Evolutionary conservation across 805 yeast species (phyloP).

Genomic region (Myxozyma monticola): DNA sequence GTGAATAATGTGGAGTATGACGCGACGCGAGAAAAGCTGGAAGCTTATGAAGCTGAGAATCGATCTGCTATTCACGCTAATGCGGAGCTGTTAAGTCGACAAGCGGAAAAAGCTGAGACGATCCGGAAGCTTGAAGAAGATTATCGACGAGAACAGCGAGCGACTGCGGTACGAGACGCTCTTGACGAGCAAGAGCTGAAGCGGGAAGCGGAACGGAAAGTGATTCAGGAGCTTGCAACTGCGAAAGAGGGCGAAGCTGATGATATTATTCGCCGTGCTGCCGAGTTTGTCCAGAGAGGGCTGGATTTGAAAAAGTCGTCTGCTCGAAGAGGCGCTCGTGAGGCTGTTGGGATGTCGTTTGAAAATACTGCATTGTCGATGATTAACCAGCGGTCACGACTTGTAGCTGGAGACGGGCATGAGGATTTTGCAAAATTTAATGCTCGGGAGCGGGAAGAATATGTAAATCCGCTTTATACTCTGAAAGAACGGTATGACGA

Average conservation of each 20-base stretch:
- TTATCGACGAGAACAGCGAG: slow-evolving; percentile 44
- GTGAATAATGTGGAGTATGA: slow-evolving; percentile 69
- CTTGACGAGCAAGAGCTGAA: slow-evolving; percentile 28
- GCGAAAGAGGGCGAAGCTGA: slow-evolving; percentile 34
- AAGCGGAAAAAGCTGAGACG: slow-evolving; percentile 61
- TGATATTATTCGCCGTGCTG: slow-evolving; percentile 12
- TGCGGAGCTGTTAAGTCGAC: slow-evolving; percentile 66
- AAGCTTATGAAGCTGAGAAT: slow-evolving; percentile 66
- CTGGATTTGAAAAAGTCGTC: slow-evolving; percentile 62
- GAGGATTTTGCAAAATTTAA: slow-evolving; percentile 69
- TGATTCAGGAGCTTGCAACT: slow-evolving; percentile 40
- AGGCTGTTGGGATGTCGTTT: slow-evolving; percentile 30
- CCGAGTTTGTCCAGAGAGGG: slow-evolving; percentile 37
- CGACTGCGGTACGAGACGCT: slow-evolving; percentile 20
- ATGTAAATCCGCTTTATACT: slow-evolving; percentile 52
- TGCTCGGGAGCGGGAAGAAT: slow-evolving; percentile 90
- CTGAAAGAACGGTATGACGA: slow-evolving; percentile 56
- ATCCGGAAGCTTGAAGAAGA: slow-evolving; percentile 67
- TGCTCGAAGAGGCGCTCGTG: slow-evolving; percentile 52
- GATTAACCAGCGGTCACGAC: slow-evolving; percentile 5
- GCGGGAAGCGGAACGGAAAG: slow-evolving; percentile 23
- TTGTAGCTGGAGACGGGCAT: slow-evolving; percentile 29
- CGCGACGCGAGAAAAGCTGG: slow-evolving; percentile 63
- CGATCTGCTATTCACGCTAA: slow-evolving; percentile 74
- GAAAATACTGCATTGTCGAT: slow-evolving; percentile 23